phyloP scores from a whole-genome alignment of 2,329 filamentous ascomycete genomes.

The Colletotrichum australisinense region DNA sequence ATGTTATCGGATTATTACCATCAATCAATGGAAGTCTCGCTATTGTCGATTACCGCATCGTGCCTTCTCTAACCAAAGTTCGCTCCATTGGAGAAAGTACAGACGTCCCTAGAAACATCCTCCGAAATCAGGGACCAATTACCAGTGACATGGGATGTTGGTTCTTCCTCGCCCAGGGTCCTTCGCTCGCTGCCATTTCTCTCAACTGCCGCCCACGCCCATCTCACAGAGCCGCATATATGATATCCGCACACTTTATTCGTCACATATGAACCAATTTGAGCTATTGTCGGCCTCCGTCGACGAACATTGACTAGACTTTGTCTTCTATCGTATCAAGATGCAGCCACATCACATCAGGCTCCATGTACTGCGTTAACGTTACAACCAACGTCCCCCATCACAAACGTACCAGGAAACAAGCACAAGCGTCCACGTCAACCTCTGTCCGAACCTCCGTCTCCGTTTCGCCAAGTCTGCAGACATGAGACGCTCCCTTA shows the following conservation, averaged over 20 bases:
- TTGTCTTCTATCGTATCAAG: neutral
- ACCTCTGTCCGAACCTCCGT: conserved; percentile 16
- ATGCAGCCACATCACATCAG: neutral
- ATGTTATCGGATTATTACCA: neutral
- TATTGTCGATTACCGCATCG: neutral
- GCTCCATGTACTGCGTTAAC: too few relatives aligned
- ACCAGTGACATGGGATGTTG: too few relatives aligned
- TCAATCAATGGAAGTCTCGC: neutral
- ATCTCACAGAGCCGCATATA: neutral
- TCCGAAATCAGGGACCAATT: neutral
- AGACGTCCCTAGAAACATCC: neutral
- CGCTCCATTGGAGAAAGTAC: neutral
- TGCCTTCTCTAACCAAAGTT: neutral
- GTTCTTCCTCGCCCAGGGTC: neutral
- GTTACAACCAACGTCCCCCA: neutral
- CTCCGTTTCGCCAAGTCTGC: conserved; percentile 24
- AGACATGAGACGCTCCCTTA: conserved; percentile 21
- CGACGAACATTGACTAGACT: neutral
- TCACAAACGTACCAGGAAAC: neutral
- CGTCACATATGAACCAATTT: too few relatives aligned
- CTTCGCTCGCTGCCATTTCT: neutral
- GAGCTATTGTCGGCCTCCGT: too few relatives aligned
- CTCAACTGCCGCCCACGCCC: neutral
- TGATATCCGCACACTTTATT: neutral
- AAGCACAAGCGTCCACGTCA: neutral